Evolutionary conservation across 768 basidiomycete species (phyloP).

Genomic region (Boletus subparvulus): DNA sequence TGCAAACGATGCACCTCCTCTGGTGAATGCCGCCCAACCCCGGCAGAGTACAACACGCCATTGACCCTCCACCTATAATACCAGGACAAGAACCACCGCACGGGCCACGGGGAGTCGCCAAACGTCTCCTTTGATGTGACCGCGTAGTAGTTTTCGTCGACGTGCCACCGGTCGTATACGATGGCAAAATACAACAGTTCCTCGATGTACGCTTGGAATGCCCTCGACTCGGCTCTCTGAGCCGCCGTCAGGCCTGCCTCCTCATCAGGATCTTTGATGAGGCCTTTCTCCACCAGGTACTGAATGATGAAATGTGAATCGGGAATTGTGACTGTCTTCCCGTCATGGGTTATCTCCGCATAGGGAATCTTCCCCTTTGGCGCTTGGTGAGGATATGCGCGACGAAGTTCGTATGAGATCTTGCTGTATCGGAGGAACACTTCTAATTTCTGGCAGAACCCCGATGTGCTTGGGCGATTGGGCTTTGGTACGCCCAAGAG

Average conservation of each 20-base stretch:
- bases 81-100: slow-evolving; percentile 26
- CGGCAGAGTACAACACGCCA: slow-evolving; percentile 18
- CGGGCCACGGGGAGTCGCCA: slow-evolving; percentile 12
- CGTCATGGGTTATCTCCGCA: slow-evolving; percentile 28
- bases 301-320: slow-evolving; percentile 37
- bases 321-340: slow-evolving; percentile 19
- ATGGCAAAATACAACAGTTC: slow-evolving; percentile 31
- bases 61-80: slow-evolving; percentile 20
- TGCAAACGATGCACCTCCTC: slow-evolving; percentile 33
- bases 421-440: slow-evolving; percentile 29
- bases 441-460: slow-evolving; percentile 37
- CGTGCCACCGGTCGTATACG: slow-evolving; percentile 32
- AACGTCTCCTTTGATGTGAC: slow-evolving; percentile 14
- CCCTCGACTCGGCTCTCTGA: slow-evolving; percentile 35
- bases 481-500: slow-evolving; percentile 25
- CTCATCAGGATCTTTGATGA: slow-evolving; percentile 30
- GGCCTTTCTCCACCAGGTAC: slow-evolving; percentile 26
- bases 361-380: slow-evolving; percentile 37
- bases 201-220: slow-evolving; percentile 34
- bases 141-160: slow-evolving; percentile 31
- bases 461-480: slow-evolving; percentile 26
- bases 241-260: slow-evolving; percentile 24
- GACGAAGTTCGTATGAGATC: slow-evolving; percentile 29
- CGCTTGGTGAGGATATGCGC: slow-evolving; percentile 24
- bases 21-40: slow-evolving; percentile 34